phyloP scores from a whole-genome alignment of 495 filamentous ascomycete genomes.

The Letharia columbiana region DNA sequence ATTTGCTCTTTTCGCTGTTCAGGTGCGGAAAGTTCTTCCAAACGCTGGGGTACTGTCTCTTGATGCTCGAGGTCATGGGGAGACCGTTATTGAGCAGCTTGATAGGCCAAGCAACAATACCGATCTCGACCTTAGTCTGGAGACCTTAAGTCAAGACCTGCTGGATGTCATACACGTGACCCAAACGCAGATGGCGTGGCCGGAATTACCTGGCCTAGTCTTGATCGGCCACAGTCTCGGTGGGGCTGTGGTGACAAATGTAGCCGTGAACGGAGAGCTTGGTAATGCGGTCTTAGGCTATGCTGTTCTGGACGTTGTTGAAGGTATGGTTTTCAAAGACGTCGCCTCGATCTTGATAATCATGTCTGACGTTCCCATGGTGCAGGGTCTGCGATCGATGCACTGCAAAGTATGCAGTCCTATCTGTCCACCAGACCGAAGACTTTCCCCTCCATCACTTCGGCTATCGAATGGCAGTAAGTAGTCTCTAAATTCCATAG shows the following conservation, averaged over 20 bases:
- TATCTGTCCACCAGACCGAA: constrained; percentile 79
- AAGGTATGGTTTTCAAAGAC: constrained; percentile 43
- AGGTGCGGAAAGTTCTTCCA: constrained; percentile 70
- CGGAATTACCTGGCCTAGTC: constrained; percentile 60
- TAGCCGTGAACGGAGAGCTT: constrained; percentile 57
- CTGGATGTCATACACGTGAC: constrained; percentile 58
- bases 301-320: constrained; percentile 90
- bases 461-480: constrained; percentile 90
- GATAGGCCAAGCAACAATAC: constrained; percentile 27
- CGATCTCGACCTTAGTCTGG: constrained; percentile 52
- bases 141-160: constrained; percentile 66
- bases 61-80: constrained; percentile 82
- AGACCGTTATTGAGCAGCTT: constrained; percentile 42
- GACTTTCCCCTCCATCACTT: constrained; percentile 61
- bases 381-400: constrained; percentile 67
- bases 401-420: constrained; percentile 87
- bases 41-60: constrained; percentile 73
- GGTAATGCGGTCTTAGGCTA: constrained; percentile 69
- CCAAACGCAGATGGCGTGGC: constrained; percentile 58
- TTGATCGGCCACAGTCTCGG: constrained; percentile 93
- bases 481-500: constrained; percentile 24
- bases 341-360: neutral
- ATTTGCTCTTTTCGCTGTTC: constrained; percentile 68
- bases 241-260: constrained; percentile 85
- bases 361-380: constrained; percentile 12